Base-by-base conservation (phyloP, 2,329 filamentous ascomycete genomes). In the Botryosphaeria agaves region DNA sequence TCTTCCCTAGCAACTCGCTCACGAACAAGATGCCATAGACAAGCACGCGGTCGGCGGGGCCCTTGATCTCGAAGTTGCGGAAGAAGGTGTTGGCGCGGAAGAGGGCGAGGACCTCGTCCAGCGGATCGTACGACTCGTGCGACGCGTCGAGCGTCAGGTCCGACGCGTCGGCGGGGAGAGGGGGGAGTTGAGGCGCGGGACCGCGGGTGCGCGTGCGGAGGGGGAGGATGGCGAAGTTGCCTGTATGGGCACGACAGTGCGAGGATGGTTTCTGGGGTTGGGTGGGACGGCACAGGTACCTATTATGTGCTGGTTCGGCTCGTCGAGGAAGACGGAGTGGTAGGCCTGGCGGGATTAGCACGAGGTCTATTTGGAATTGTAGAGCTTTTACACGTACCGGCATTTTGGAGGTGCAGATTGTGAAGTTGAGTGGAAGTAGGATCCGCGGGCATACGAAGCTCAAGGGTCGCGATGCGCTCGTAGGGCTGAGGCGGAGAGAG, bases 1-100 rank as follows among this genome's bases (percentile, higher is more conserved):
- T 84, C 67, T 89, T 91, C 46, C 67, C 64, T 50, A 98, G 61
- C 46, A 83, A 87, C 56, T 95, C 85, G 57, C 77, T 87, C 47
- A 95, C 69, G 57, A 87, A 95, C 51, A 92, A 69, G 53, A 94
- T 98, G 38, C 87, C 87, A 61, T 98, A 98, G 48, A 95, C 85
- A 42, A 98, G 68, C 48, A 95, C 73, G 24, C 89, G 72, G 59
- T 98, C 89, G 34, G 89, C 87, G 16, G 83, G 80, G 9, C 89
- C 89, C 59, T 93, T 87, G 62, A 95, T 92, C 66, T 95, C 89
- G 48, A 98, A 98, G 68, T 95, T 98, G 48, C 89, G 80, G 69
- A 95, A 98, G 59, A 98, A 87, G 36, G 87, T 94, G 64, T 98
- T 95, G 46, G 89, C 87, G 40, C 89, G 82, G 69, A 95, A 98